Percentiles rank a stretch among this genome's conserved stretches.
phyloP scores from a whole-genome alignment of 345 rosid genomes.

The Populus alba region DNA sequence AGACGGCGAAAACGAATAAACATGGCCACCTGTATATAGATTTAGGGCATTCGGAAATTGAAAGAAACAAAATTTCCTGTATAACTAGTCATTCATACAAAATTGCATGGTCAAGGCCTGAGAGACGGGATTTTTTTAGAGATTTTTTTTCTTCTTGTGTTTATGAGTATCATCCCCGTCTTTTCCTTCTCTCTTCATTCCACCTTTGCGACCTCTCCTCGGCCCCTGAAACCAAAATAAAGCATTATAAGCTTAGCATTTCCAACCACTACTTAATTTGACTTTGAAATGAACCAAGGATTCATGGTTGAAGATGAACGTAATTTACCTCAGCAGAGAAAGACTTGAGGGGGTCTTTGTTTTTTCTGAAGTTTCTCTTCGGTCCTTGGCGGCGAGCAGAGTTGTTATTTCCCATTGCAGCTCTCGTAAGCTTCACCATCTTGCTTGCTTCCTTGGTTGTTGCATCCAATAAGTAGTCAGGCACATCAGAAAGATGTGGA shows the following conservation, averaged over 20 bases:
- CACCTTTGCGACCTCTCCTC: constrained; percentile 31
- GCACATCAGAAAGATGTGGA: constrained; percentile 68
- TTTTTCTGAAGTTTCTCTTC: constrained; percentile 51
- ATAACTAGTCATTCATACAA: not conserved
- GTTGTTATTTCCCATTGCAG: constrained; percentile 70
- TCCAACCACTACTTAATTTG: not conserved
- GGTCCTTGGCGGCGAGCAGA: constrained; percentile 36
- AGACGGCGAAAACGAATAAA: too few relatives aligned
- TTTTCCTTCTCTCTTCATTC: constrained; percentile 31
- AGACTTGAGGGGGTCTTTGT: constrained; percentile 59
- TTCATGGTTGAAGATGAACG: not conserved
- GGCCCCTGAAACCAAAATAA: constrained; percentile 26
- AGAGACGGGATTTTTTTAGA: not conserved
- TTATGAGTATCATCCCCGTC: constrained; percentile 17
- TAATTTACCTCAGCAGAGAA: constrained; percentile 45
- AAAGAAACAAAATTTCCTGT: not conserved
- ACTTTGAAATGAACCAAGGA: not conserved
- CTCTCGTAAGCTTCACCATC: constrained; percentile 75
- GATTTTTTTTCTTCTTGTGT: constrained; percentile 34
- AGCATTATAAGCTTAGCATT: not conserved
- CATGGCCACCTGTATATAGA: too few relatives aligned
- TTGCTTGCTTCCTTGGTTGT: constrained; percentile 82
- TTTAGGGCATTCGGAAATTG: not conserved
- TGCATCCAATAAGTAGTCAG: constrained; percentile 67
- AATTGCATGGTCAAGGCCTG: constrained; percentile 1